Base-by-base conservation (phyloP, 208 protist species). In the Leishmania lainsoni region DNA sequence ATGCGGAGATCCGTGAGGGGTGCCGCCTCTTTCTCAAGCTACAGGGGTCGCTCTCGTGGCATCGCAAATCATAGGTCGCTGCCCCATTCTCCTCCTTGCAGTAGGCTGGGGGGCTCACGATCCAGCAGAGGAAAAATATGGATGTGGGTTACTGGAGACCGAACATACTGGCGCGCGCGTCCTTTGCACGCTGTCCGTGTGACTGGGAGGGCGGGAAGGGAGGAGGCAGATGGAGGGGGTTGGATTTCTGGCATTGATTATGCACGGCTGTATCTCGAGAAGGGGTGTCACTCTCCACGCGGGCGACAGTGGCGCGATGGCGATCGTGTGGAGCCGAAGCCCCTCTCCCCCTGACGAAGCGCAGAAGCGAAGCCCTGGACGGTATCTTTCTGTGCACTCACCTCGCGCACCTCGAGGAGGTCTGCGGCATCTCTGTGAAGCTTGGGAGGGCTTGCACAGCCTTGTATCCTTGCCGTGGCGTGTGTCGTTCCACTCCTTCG, bases 361-460 rank as follows among this genome's bases (percentile, higher is more conserved):
- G 35, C 35, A 39, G 35, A 39, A 39, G 35, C 35, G 35, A 39
- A 39, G 35, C 35, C 35, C 35, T 39, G 35, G 35, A 39, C 35
- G 35, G 35, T 39, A 39, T 39, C 35, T 39, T 39, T 39, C 35
- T 39, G 0, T 39, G 35, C 35, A 39, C 35, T 39, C 35, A 39
- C 35, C 35, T 39, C 35, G 35, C 35, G 35, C 35, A 39, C 35
- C 1, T 39, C 35, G 35, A 39, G 52, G 81, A 81, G 58, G 90
- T 90, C 83, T 90, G 79, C 76, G 90, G 90, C 5, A 58, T 87
- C 12, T 81, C 80, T 52, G 58, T 93, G 69, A 83, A 91, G 79
- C 81, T 92, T 2, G 88, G 88, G 1, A 63, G 86, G 29, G 78
- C 91, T 56, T 42, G 81, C 56, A 75, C 91, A 26, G 39, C 73